Evolutionary conservation across 1,284 basidiomycete genomes (phyloP).

Genomic region (Hemileia vastatrix): DNA sequence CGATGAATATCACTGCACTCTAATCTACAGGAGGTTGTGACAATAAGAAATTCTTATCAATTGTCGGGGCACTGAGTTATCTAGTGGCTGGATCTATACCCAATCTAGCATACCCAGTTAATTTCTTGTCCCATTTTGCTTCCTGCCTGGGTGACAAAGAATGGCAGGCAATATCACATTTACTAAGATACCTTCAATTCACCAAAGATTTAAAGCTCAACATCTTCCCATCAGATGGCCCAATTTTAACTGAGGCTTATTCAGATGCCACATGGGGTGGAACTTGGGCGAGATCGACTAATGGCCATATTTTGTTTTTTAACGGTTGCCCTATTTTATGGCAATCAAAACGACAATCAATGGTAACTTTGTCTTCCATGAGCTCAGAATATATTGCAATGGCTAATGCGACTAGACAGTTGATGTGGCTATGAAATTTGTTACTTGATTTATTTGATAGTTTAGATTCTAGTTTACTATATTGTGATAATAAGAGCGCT

Average conservation of each 20-base stretch:
- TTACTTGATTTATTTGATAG: background rate
- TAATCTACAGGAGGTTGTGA: no score
- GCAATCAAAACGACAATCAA: background rate
- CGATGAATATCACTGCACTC: no score
- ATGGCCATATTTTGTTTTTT: background rate
- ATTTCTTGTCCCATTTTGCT: background rate
- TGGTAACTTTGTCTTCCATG: background rate
- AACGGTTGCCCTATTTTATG: background rate
- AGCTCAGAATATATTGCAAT: slow-evolving; percentile 2
- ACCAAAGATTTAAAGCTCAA: no score
- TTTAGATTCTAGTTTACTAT: background rate
- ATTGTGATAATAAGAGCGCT: slow-evolving; percentile 1
- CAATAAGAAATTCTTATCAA: no score
- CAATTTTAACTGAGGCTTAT: no score
- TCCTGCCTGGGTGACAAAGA: background rate
- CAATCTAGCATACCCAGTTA: no score
- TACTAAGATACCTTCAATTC: no score
- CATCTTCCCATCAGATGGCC: no score
- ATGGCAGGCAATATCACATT: background rate
- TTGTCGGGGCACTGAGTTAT: no score
- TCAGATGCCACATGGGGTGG: slow-evolving; percentile 16
- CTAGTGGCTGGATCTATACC: no score
- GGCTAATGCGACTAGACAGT: background rate
- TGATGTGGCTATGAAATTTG: background rate
- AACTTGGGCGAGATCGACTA: background rate